phyloP scores from a whole-genome alignment of 2,329 filamentous ascomycete genomes.

The Colletotrichum tropicale region DNA sequence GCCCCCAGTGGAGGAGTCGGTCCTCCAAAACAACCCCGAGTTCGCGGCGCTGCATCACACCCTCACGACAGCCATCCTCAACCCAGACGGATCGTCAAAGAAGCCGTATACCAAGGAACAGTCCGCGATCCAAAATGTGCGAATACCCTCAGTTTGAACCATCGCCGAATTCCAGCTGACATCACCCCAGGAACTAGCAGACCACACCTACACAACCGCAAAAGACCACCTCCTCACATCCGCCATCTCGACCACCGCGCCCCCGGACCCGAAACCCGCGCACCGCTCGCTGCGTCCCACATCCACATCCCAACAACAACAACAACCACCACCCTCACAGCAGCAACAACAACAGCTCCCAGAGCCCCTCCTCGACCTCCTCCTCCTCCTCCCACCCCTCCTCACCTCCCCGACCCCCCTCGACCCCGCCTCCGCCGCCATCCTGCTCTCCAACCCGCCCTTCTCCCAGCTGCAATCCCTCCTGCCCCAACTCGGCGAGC shows the following conservation, averaged over 20 bases:
- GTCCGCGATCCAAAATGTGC: slow-evolving; percentile 53
- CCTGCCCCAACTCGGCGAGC: slow-evolving; percentile 49
- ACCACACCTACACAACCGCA: slow-evolving; percentile 51
- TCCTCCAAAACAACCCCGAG: slow-evolving; percentile 61
- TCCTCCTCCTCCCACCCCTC: slow-evolving; percentile 59
- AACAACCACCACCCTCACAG: slow-evolving; percentile 16
- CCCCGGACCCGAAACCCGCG: slow-evolving; percentile 25
- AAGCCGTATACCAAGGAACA: slow-evolving; percentile 54
- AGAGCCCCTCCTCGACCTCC: slow-evolving; percentile 54
- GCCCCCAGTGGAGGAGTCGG: slow-evolving; percentile 59
- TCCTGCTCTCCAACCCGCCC: slow-evolving; percentile 56
- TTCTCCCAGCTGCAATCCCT: slow-evolving; percentile 51
- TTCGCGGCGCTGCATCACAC: slow-evolving; percentile 64
- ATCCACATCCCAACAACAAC: slow-evolving; percentile 22
- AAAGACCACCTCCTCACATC: slow-evolving; percentile 55
- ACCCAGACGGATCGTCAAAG: slow-evolving; percentile 62
- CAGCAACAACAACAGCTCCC: slow-evolving; percentile 34
- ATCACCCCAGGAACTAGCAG: slow-evolving; percentile 49
- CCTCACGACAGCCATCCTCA: slow-evolving; percentile 58
- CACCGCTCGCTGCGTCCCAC: slow-evolving; percentile 27
- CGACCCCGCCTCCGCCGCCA: slow-evolving; percentile 36
- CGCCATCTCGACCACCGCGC: slow-evolving; percentile 52
- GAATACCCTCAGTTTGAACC: not conserved
- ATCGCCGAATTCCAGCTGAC: not conserved
- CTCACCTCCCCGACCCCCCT: slow-evolving; percentile 41